Evolutionary conservation across 176 grass and related monocot genomes (phyloP).

Genomic region (maize (Zea mays)): DNA sequence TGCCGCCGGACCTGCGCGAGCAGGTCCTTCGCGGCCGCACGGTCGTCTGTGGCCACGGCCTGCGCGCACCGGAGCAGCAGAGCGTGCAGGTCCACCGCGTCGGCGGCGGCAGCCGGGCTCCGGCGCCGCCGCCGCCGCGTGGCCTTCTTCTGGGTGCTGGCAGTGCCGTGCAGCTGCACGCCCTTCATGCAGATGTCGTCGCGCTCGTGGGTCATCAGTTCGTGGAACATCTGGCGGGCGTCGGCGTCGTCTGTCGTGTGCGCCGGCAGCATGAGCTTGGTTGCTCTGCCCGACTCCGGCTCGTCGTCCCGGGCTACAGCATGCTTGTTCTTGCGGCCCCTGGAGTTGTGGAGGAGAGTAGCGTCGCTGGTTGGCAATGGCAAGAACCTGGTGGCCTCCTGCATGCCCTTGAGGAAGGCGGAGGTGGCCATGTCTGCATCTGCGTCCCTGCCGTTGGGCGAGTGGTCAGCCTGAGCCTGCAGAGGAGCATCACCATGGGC

Average conservation of each 20-base stretch:
- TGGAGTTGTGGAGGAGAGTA: background rate
- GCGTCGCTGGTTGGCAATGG: conserved; percentile 8
- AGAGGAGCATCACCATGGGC: too few relatives aligned
- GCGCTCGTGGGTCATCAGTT: conserved; percentile 36
- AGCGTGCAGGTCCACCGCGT: conserved; percentile 50
- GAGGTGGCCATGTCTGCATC: conserved; percentile 30
- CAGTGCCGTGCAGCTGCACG: conserved; percentile 8
- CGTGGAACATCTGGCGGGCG: conserved; percentile 47
- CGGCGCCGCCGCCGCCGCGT: conserved; percentile 7
- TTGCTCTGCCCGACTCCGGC: conserved; percentile 26
- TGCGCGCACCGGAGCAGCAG: conserved; percentile 64
- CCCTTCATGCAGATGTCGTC: conserved; percentile 42
- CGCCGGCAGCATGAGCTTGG: conserved; percentile 37
- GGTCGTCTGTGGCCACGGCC: conserved; percentile 51
- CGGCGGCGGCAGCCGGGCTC: background rate
- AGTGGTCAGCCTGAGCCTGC: background rate
- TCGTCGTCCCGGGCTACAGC: background rate
- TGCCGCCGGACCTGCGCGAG: conserved; percentile 47
- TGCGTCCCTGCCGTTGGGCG: background rate
- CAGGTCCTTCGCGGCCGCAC: conserved; percentile 41
- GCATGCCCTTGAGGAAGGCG: conserved; percentile 50
- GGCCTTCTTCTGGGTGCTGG: background rate
- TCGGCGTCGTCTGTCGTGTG: conserved; percentile 6
- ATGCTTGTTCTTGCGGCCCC: conserved; percentile 27
- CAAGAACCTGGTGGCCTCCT: conserved; percentile 63